A percentile compares a stretch with the other conserved stretches of the same genome.
phyloP scores from a whole-genome alignment of 345 rosid genomes.

The Hibiscus syriacus region DNA sequence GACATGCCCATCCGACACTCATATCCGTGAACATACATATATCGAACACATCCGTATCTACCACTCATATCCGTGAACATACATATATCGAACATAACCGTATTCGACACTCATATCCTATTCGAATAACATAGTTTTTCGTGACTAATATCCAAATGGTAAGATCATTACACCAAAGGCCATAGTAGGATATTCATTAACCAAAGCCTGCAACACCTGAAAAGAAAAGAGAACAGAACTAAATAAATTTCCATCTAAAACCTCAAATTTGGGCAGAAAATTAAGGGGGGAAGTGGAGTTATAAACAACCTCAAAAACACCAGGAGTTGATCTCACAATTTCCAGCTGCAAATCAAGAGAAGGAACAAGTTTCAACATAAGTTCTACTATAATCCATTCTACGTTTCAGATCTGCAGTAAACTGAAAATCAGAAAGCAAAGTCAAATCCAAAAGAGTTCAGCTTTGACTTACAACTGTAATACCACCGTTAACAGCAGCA shows the following conservation, averaged over 20 bases:
- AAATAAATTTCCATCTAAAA: not conserved
- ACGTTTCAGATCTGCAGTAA: not conserved
- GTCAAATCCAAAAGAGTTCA: not conserved
- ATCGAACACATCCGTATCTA: too few species aligned
- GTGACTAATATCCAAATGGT: too few species aligned
- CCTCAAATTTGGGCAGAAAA: not conserved
- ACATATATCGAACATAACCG: too few species aligned
- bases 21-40: too few species aligned
- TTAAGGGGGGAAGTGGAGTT: not conserved
- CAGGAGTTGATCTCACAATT: conserved; percentile 51
- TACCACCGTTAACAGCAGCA: conserved; percentile 47
- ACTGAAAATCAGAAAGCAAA: not conserved
- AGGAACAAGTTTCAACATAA: not conserved
- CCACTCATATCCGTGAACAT: too few species aligned
- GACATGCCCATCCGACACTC: too few species aligned
- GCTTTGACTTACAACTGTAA: conserved; percentile 39
- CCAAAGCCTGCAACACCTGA: conserved; percentile 36
- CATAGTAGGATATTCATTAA: conserved; percentile 30
- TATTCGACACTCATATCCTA: too few species aligned
- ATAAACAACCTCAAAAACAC: conserved; percentile 49
- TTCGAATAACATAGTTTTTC: too few species aligned
- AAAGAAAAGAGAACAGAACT: not conserved
- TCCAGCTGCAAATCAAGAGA: conserved; percentile 36
- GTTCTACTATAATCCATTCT: not conserved
- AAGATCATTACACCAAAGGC: conserved; percentile 42